A percentile compares a stretch with the other conserved stretches of the same genome.
These are phyloP conservation scores for Cucumis cinereus DNA, from an alignment of 306 rosid species.

Conservation along the genomic window DNA sequence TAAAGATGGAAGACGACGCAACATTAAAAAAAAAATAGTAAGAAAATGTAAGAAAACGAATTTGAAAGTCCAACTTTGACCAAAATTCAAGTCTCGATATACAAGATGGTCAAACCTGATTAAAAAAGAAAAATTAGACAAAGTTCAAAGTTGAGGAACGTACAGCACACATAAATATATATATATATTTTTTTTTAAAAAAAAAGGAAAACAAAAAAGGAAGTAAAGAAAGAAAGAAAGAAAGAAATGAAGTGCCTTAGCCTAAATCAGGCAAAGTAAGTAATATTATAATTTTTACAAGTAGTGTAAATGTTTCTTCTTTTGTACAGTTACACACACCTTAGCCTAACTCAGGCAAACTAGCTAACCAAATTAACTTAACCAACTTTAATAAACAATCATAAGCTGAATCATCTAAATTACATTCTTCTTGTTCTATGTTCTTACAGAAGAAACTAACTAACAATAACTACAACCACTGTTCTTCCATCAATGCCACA, in stretches of 20 bases:
- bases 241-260: neutral
- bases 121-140: neutral
- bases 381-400: neutral
- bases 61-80: neutral
- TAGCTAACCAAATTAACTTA: neutral
- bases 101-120: neutral
- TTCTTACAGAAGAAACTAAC: neutral
- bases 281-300: neutral
- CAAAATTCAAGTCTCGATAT: neutral
- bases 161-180: neutral
- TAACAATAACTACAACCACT: neutral
- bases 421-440: neutral
- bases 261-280: too few species aligned
- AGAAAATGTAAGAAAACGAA: neutral
- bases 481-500: neutral
- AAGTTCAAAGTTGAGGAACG: neutral
- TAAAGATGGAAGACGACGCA: neutral
- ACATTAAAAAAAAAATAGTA: neutral
- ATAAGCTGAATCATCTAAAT: neutral
- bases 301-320: neutral
- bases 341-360: neutral
- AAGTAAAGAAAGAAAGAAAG: neutral
- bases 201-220: neutral
- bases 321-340: slow-evolving; percentile 3
- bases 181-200: too few species aligned